Evolutionary conservation across 176 grass and related monocot species (phyloP).

Genomic region (Musa itinerans): DNA sequence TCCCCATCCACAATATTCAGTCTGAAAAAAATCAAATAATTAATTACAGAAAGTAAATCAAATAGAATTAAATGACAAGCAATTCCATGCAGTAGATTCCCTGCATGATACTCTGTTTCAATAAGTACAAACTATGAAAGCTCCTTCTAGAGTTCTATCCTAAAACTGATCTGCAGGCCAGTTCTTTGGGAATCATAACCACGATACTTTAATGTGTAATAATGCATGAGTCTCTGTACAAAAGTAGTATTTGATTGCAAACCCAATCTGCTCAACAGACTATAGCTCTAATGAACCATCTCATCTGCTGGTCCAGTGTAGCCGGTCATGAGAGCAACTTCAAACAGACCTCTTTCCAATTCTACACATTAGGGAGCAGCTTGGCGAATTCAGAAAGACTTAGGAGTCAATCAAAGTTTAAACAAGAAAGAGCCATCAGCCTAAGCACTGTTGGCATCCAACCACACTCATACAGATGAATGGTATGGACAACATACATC

Average conservation of each 20-base stretch:
- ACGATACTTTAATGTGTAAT: neutral
- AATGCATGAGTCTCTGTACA: neutral
- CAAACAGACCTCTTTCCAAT: too few species aligned
- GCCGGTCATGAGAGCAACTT: too few species aligned
- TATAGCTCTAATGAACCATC: too few species aligned
- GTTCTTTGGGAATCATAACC: neutral
- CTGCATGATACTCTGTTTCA: neutral
- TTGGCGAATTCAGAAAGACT: too few species aligned
- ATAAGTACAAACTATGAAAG: neutral
- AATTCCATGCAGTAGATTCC: neutral
- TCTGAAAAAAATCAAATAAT: constrained; percentile 34
- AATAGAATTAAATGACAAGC: neutral
- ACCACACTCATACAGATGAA: too few species aligned
- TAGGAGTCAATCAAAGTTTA: too few species aligned
- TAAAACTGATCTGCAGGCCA: neutral
- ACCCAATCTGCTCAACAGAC: too few species aligned
- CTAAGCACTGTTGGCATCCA: too few species aligned
- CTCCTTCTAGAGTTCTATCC: neutral
- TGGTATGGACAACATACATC: too few species aligned
- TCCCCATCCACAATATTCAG: constrained; percentile 90
- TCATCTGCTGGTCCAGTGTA: too few species aligned
- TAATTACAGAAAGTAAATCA: neutral
- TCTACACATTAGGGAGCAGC: too few species aligned
- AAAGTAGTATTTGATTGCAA: neutral
- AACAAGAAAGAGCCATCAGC: too few species aligned